Percentiles rank a stretch among this genome's conserved stretches.
Evolutionary conservation across 192 early-diverging fungal species (phyloP).

Genomic region (Coemansia sp.): DNA sequence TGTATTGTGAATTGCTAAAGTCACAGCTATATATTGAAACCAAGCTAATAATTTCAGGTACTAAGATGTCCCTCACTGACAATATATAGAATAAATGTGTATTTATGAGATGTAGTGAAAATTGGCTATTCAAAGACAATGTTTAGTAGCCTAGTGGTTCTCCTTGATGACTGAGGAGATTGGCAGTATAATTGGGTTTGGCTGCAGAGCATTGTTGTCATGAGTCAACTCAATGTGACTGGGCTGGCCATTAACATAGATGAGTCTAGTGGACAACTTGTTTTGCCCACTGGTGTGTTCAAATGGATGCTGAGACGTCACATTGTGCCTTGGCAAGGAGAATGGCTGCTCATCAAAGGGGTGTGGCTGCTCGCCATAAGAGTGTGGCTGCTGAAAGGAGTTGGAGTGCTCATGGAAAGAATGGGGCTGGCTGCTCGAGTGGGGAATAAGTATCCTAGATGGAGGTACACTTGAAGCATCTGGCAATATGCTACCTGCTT

Average conservation of each 20-base stretch:
- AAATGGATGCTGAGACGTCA: neutral
- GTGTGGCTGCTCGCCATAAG: neutral
- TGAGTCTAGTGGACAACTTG: constrained; percentile 29
- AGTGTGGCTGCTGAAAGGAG: neutral
- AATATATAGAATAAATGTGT: no score
- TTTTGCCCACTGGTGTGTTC: neutral
- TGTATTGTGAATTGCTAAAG: no score
- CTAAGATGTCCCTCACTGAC: no score
- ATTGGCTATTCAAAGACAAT: no score
- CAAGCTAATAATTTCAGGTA: no score
- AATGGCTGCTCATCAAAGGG: constrained; percentile 4
- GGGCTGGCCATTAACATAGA: constrained; percentile 32
- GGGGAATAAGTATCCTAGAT: constrained; percentile 3
- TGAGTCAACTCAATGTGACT: constrained; percentile 37
- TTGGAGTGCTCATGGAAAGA: neutral
- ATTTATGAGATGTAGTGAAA: no score
- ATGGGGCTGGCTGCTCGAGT: neutral
- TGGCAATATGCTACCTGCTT: neutral
- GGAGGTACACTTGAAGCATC: neutral
- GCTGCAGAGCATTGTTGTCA: constrained; percentile 20
- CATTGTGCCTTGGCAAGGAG: neutral
- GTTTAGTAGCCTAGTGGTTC: constrained; percentile 1
- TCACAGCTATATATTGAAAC: no score
- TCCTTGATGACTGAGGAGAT: constrained; percentile 21
- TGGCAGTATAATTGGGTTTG: constrained; percentile 42